A percentile compares a stretch with the other conserved stretches of the same genome.
These are phyloP conservation scores for Lachancea nothofagi DNA, from an alignment of 805 yeast species.

Conservation along the genomic window DNA sequence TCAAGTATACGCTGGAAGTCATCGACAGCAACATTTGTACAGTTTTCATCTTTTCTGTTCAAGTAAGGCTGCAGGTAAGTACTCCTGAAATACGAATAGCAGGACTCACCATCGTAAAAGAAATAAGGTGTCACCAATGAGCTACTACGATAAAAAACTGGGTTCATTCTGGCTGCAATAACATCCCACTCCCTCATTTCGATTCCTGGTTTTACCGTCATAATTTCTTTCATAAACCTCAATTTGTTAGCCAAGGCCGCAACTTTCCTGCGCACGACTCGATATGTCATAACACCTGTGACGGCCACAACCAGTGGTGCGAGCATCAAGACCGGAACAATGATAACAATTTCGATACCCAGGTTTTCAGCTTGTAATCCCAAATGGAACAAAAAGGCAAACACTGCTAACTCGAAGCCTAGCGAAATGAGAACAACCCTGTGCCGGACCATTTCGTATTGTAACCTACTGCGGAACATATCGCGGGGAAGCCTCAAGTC, in stretches of 20 bases:
- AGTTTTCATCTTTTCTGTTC: neutral
- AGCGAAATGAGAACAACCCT: neutral
- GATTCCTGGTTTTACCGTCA: conserved; percentile 7
- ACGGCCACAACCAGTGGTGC: neutral
- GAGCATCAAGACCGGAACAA: neutral
- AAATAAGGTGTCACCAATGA: conserved; percentile 11
- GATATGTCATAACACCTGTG: neutral
- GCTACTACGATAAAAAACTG: conserved; percentile 6
- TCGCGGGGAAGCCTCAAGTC: conserved; percentile 4
- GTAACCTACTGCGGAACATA: neutral
- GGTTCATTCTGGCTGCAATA: conserved; percentile 10
- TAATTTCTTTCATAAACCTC: conserved; percentile 8
- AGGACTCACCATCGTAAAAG: conserved; percentile 13
- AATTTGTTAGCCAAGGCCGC: conserved; percentile 2
- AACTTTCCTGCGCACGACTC: neutral
- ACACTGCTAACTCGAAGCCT: neutral
- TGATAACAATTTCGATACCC: neutral
- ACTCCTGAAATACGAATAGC: neutral
- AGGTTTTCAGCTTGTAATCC: too few relatives aligned
- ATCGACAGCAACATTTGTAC: neutral
- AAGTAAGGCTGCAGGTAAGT: neutral
- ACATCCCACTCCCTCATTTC: conserved; percentile 10
- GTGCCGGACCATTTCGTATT: neutral
- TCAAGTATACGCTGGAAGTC: neutral
- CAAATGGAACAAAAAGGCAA: neutral